These are phyloP conservation scores for Irpex sp. DNA, from an alignment of 1,284 basidiomycete species.

Conservation along the genomic window DNA sequence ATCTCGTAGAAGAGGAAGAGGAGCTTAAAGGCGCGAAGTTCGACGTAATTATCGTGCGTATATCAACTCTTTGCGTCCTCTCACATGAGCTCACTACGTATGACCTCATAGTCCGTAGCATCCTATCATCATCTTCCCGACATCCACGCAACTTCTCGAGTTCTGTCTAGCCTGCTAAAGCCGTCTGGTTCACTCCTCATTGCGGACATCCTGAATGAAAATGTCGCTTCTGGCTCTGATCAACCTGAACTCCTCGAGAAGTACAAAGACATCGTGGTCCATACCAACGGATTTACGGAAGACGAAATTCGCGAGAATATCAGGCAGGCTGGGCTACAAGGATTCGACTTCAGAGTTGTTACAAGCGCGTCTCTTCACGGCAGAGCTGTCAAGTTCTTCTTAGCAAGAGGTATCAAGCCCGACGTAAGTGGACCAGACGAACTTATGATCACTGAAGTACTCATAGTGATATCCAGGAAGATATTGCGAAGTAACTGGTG, in stretches of 20 bases:
- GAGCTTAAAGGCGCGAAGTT: conserved; percentile 48
- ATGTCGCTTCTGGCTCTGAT: not conserved
- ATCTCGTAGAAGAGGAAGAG: conserved; percentile 37
- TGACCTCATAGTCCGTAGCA: conserved; percentile 44
- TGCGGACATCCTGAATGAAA: conserved; percentile 32
- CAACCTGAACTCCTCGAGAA: conserved; percentile 17
- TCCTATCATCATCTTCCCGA: conserved; percentile 62
- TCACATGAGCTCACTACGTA: not conserved
- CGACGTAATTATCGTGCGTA: conserved; percentile 52
- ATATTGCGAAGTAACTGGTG: too few species aligned
- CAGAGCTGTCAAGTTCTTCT: not conserved
- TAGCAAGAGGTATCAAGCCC: not conserved
- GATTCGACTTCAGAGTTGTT: conserved; percentile 33
- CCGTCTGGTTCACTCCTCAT: conserved; percentile 55
- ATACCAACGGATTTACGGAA: conserved; percentile 43
- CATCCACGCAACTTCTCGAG: conserved; percentile 42
- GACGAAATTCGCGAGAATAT: conserved; percentile 40
- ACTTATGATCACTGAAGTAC: not conserved
- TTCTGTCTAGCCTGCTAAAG: conserved; percentile 49
- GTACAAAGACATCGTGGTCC: conserved; percentile 38
- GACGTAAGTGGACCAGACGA: too few species aligned
- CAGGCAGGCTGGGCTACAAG: conserved; percentile 38
- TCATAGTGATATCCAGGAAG: not conserved
- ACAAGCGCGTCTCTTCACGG: conserved; percentile 3
- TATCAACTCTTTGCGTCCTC: not conserved